Evolutionary conservation across 768 basidiomycete genomes (phyloP), one percentile per base, ranked within the genome.

Genomic region (Psilocybe cubensis): DNA sequence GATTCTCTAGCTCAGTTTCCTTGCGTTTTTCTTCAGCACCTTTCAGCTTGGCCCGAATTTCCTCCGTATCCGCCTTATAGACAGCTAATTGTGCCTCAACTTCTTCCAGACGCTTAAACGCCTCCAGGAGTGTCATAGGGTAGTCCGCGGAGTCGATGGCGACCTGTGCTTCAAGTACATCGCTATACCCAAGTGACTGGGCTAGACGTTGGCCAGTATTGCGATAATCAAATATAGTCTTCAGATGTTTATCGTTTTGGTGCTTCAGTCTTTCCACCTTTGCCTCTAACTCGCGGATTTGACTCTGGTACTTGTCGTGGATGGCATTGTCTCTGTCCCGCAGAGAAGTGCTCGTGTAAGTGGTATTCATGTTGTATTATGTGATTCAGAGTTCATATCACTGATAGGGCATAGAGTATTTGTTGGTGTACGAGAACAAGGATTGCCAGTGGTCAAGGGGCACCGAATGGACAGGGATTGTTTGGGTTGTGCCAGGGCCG

Each of bases 101-200:
- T 3, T 21, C 56, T 14, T 73, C 69, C 29, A 76, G 63, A 9
- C 71, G 73, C 25, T 74, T 71, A 23, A 76, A 60, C 55, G 72
- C 72, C 17, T 75, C 72, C 52, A 68, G 70, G 53, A 76, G 80
- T 3, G 73, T 58, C 0, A 70, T 48, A 4, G 72, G 71, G 20
- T 69, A 54, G 35, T 75, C 76, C 2, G 73, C 64, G 2, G 73
- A 70, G 31, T 79, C 75, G 27, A 82, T 66, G 8, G 68, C 66
- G 6, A 73, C 66, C 52, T 81, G 76, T 0, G 80, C 79, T 27
- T 82, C 80, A 9, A 68, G 69, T 2, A 81, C 62, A 46, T 76
- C 71, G 2, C 66, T 59, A 58, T 80, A 84, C 0, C 82, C 84
- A 42, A 85, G 71, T 1, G 67, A 67, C 6, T 66, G 60, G 0